These are phyloP conservation scores for Mucor lusitanicus DNA, from an alignment of 371 early-diverging fungal species.

Conservation along the genomic window DNA sequence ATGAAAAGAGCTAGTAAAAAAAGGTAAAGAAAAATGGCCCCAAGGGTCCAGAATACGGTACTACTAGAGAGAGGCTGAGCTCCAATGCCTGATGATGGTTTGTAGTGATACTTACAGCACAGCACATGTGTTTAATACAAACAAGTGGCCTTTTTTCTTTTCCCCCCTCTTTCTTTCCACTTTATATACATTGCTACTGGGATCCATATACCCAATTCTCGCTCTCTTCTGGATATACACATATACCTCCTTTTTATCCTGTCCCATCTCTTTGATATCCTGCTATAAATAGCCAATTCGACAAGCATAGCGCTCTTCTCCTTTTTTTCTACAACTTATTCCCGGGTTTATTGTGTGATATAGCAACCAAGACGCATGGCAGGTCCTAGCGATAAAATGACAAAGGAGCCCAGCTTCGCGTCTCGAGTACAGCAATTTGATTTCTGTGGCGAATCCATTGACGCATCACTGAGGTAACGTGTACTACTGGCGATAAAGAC, in stretches of 20 bases:
- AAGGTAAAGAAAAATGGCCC: neutral
- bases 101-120: neutral
- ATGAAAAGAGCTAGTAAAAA: conserved; percentile 1
- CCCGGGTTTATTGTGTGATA: neutral
- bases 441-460: conserved; percentile 71
- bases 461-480: conserved; percentile 68
- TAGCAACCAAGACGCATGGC: conserved; percentile 10
- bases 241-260: no score
- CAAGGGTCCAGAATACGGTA: neutral
- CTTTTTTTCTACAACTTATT: neutral
- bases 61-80: neutral
- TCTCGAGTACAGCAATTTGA: conserved; percentile 63
- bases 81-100: neutral
- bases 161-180: no score
- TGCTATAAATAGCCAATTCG: neutral
- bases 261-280: no score
- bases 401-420: conserved; percentile 19
- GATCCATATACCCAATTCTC: no score
- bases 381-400: conserved; percentile 14
- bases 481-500: neutral
- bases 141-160: neutral
- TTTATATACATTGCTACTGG: no score
- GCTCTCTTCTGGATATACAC: no score
- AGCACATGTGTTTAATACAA: neutral
- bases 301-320: no score